Evolutionary conservation across 148 eudicot genomes (phyloP).

Genomic region (Amaranthus cruentus): DNA sequence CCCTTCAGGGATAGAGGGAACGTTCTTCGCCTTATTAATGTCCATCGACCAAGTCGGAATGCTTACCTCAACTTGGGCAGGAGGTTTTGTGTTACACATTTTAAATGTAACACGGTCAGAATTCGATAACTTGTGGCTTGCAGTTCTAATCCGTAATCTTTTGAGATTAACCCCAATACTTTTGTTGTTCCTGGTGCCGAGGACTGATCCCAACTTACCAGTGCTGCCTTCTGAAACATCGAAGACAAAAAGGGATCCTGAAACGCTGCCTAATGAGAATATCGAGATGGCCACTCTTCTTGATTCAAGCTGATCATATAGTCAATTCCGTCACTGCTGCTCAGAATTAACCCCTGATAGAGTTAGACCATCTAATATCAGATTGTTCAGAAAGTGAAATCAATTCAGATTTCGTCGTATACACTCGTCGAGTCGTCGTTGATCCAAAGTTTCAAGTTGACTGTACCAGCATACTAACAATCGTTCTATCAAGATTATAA

Average conservation of each 20-base stretch:
- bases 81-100: constrained; percentile 23
- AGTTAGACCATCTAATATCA: too few relatives aligned
- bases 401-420: too few relatives aligned
- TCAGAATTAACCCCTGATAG: not conserved
- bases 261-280: constrained; percentile 11
- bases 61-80: constrained; percentile 30
- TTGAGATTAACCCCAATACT: constrained; percentile 21
- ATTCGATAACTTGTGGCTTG: constrained; percentile 28
- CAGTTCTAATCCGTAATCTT: constrained; percentile 24
- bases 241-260: constrained; percentile 20
- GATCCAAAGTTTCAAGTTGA: not conserved
- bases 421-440: too few relatives aligned
- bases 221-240: constrained; percentile 21
- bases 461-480: not conserved
- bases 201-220: constrained; percentile 22
- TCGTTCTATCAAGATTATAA: not conserved
- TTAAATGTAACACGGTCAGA: constrained; percentile 29
- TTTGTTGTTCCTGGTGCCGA: constrained; percentile 30
- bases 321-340: not conserved
- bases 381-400: too few relatives aligned
- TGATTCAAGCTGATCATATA: constrained; percentile 13
- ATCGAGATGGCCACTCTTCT: constrained; percentile 25
- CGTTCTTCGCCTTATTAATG: constrained; percentile 31
- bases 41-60: constrained; percentile 32
- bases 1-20: constrained; percentile 32